Conservation (phyloP, 2,329 filamentous ascomycete species). For the Teratosphaeria viscida region DNA sequence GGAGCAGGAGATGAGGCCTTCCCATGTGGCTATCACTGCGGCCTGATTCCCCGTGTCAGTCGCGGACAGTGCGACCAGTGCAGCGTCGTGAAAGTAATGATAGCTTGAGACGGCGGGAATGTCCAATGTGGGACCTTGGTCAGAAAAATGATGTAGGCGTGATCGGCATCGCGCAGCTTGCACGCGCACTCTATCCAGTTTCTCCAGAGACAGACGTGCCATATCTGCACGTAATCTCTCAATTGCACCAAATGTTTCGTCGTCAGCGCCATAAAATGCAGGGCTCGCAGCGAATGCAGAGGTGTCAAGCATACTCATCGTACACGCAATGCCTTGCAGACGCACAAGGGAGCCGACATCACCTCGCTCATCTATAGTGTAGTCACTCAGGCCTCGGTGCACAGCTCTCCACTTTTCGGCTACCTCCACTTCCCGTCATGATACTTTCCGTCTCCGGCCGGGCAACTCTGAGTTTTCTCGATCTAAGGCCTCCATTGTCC, state of each 20-base stretch:
- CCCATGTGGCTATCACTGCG: constrained; percentile 42
- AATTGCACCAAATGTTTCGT: not conserved
- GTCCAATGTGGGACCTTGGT: constrained; percentile 4
- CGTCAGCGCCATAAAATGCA: not conserved
- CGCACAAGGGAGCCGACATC: constrained; percentile 84
- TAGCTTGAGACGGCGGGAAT: constrained; percentile 15
- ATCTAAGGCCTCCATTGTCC: too few relatives aligned
- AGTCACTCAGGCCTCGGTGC: constrained; percentile 60
- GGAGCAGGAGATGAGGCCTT: constrained; percentile 61
- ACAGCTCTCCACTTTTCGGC: too few relatives aligned
- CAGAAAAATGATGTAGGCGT: not conserved
- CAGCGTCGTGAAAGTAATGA: constrained; percentile 15
- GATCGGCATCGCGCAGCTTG: constrained; percentile 44
- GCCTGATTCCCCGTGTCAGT: not conserved
- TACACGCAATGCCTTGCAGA: constrained; percentile 62
- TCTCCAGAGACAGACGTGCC: constrained; percentile 70
- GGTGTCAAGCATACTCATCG: constrained; percentile 25
- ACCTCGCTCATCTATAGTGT: constrained; percentile 78
- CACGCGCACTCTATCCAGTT: constrained; percentile 73
- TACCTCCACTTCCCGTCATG: too few relatives aligned
- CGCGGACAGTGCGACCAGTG: constrained; percentile 3
- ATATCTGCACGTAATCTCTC: constrained; percentile 17
- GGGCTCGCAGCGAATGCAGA: not conserved
- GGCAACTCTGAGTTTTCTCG: too few relatives aligned
- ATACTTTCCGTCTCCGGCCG: too few relatives aligned